phyloP scores from a whole-genome alignment of 2,329 filamentous ascomycete species.

The Blastomyces emzantsi region DNA sequence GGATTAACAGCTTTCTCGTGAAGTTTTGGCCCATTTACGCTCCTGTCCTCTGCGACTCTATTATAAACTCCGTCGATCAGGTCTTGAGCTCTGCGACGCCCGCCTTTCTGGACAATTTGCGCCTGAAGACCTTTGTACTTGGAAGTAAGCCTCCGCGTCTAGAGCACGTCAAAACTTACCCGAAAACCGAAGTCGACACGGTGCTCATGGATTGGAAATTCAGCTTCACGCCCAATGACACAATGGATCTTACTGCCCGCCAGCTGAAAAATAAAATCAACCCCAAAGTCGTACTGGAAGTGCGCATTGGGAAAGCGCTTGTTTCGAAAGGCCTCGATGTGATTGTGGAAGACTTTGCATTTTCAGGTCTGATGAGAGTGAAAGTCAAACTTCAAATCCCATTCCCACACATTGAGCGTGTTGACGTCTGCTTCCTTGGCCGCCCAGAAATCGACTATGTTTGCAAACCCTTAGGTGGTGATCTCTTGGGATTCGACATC shows the following conservation, averaged over 20 bases:
- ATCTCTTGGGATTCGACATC: constrained; percentile 94
- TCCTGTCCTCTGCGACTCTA: constrained; percentile 81
- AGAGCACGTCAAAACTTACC: constrained; percentile 97
- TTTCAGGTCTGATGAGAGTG: constrained; percentile 88
- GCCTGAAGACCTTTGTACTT: constrained; percentile 86
- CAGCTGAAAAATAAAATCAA: constrained; percentile 96
- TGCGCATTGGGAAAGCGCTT: constrained; percentile 89
- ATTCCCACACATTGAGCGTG: constrained; percentile 88
- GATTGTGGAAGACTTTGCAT: constrained; percentile 96
- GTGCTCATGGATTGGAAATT: constrained; percentile 99
- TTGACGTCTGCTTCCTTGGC: constrained; percentile 92
- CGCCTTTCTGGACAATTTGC: constrained; percentile 83
- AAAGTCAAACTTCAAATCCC: constrained; percentile 96
- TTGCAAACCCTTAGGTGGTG: constrained; percentile 93
- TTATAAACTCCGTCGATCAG: constrained; percentile 91
- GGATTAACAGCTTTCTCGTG: constrained; percentile 97
- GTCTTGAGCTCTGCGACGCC: constrained; percentile 89
- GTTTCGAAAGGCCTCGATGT: constrained; percentile 95
- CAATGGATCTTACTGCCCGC: constrained; percentile 76
- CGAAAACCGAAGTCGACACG: constrained; percentile 87
- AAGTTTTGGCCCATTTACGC: constrained; percentile 99
- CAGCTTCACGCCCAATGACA: constrained; percentile 96
- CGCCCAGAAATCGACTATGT: constrained; percentile 89
- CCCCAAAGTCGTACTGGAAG: constrained; percentile 90
- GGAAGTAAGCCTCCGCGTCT: constrained; percentile 91